phyloP scores from a whole-genome alignment of 257 asterid species.

The Striga asiatica region DNA sequence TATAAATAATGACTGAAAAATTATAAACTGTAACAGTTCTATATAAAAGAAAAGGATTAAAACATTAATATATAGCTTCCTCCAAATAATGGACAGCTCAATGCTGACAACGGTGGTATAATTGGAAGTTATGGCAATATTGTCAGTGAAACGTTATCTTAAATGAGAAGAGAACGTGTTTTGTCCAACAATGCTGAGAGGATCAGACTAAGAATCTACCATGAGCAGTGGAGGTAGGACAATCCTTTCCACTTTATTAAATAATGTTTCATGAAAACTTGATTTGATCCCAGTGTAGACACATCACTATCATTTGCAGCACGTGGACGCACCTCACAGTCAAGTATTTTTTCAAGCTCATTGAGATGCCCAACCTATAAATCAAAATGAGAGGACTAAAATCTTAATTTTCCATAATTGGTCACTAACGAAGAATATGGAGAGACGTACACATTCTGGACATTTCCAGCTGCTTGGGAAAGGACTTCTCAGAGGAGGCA shows the following conservation, averaged over 20 bases:
- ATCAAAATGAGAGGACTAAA: slow-evolving; percentile 12
- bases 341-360: slow-evolving; percentile 86
- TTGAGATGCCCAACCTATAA: slow-evolving; percentile 71
- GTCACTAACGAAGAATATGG: slow-evolving; percentile 7
- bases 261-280: slow-evolving; percentile 77
- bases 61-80: slow-evolving; percentile 8
- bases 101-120: slow-evolving; percentile 17
- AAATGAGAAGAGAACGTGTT: slow-evolving; percentile 1
- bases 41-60: neutral
- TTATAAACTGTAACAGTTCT: neutral
- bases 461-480: slow-evolving; percentile 75
- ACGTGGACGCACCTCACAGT: slow-evolving; percentile 82
- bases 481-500: slow-evolving; percentile 57
- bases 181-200: slow-evolving; percentile 13
- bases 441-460: slow-evolving; percentile 81
- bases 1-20: slow-evolving; percentile 9
- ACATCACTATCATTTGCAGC: slow-evolving; percentile 55
- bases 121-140: neutral
- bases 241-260: slow-evolving; percentile 91
- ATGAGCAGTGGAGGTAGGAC: slow-evolving; percentile 88
- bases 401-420: neutral
- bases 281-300: slow-evolving; percentile 60
- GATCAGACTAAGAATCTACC: slow-evolving; percentile 36
- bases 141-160: slow-evolving; percentile 8
- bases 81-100: slow-evolving; percentile 11